These are phyloP conservation scores for Colletotrichum karsti DNA, from an alignment of 2,329 filamentous ascomycete species.

Conservation along the genomic window DNA sequence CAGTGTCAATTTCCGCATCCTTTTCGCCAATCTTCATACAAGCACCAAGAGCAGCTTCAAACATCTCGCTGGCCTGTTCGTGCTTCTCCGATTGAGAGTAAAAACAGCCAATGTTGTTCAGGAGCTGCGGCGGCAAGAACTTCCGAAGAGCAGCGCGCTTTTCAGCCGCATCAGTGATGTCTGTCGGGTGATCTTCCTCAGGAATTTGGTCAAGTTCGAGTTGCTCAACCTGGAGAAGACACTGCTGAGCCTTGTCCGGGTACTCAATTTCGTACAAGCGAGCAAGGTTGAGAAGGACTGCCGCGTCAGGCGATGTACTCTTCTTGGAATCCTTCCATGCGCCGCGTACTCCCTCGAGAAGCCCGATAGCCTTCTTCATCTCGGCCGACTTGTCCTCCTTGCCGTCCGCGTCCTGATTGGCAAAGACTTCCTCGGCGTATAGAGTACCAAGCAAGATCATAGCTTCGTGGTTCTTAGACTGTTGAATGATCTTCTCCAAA, in stretches of 20 bases:
- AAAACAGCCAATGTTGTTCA: conserved; percentile 98
- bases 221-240: conserved; percentile 90
- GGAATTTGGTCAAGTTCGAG: conserved; percentile 84
- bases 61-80: conserved; percentile 82
- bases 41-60: conserved; percentile 89
- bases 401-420: conserved; percentile 72
- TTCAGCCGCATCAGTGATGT: conserved; percentile 63
- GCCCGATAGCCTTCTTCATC: conserved; percentile 83
- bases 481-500: conserved; percentile 92
- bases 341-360: conserved; percentile 84
- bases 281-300: conserved; percentile 90
- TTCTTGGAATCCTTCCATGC: conserved; percentile 95
- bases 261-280: conserved; percentile 87
- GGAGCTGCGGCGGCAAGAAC: conserved; percentile 83
- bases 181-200: conserved; percentile 71
- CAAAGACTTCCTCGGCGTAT: conserved; percentile 94
- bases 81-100: conserved; percentile 89
- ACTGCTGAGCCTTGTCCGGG: conserved; percentile 91
- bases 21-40: conserved; percentile 84
- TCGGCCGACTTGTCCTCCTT: conserved; percentile 91
- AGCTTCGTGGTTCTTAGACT: conserved; percentile 83
- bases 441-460: conserved; percentile 92
- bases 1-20: conserved; percentile 81
- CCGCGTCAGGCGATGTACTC: conserved; percentile 80
- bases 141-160: conserved; percentile 73